Percentiles rank a stretch among this genome's conserved stretches.
Conservation (phyloP, 169 alveolate genomes). For the Plasmodium vinckei region DNA sequence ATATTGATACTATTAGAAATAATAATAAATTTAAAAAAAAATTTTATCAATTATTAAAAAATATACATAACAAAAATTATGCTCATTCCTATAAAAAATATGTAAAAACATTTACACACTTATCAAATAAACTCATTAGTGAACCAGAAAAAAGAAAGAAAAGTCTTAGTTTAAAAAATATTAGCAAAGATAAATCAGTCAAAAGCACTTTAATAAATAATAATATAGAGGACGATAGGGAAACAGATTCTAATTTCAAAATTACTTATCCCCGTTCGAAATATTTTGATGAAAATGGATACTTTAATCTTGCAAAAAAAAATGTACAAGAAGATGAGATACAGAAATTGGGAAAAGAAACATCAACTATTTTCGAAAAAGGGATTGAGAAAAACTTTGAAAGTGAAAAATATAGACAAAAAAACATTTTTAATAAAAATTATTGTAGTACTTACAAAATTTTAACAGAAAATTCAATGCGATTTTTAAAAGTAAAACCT, state of each 20-base stretch:
- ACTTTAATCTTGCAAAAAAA: constrained; percentile 7
- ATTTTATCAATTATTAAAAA: constrained; percentile 10
- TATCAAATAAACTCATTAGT: background rate
- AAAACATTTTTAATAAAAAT: constrained; percentile 11
- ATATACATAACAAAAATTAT: background rate
- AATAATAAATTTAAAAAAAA: constrained; percentile 20
- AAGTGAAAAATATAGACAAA: no score
- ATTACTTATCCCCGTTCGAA: background rate
- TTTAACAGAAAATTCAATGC: constrained; percentile 14
- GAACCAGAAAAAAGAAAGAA: background rate
- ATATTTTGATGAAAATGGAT: constrained; percentile 57
- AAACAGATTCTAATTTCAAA: background rate
- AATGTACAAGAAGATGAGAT: constrained; percentile 3
- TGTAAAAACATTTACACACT: background rate
- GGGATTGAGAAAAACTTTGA: no score
- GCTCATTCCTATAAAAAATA: background rate
- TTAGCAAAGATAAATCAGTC: background rate
- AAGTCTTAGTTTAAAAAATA: background rate
- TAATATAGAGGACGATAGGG: background rate
- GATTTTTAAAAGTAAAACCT: constrained; percentile 6
- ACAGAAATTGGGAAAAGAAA: no score
- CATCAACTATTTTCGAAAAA: no score
- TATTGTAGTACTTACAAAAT: constrained; percentile 52
- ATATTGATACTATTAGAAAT: background rate
- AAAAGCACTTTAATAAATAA: background rate